Evolutionary conservation across 257 asterid genomes (phyloP).

Genomic region (Primulina huaijiensis): DNA sequence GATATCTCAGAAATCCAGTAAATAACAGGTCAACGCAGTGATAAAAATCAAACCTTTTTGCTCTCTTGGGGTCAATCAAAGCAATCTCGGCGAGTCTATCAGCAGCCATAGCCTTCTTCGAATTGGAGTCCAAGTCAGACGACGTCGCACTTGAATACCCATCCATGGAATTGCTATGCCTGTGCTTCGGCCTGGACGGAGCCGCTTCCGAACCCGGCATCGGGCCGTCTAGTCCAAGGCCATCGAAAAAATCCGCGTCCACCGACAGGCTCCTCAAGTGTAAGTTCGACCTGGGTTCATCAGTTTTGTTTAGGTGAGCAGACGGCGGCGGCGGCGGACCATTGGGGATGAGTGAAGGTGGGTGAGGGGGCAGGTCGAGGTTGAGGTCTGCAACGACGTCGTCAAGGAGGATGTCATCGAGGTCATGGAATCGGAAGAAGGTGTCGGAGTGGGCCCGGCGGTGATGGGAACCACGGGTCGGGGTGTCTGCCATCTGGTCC

Average conservation of each 20-base stretch:
- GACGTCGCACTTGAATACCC: constrained; percentile 60
- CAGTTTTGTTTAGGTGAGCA: constrained; percentile 30
- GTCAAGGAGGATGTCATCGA: constrained; percentile 67
- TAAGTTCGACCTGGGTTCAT: constrained; percentile 30
- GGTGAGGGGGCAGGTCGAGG: constrained; percentile 36
- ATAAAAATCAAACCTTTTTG: constrained; percentile 65
- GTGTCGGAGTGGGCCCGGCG: constrained; percentile 91
- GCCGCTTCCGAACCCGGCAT: constrained; percentile 30
- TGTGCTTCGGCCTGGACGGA: constrained; percentile 43
- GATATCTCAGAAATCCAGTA: background rate
- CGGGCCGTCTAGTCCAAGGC: constrained; percentile 50
- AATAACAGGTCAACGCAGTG: constrained; percentile 17
- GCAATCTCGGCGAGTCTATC: constrained; percentile 81
- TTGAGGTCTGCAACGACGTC: constrained; percentile 54
- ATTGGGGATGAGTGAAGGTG: constrained; percentile 35
- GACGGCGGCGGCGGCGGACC: constrained; percentile 32
- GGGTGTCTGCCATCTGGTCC: constrained; percentile 79
- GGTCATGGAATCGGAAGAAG: constrained; percentile 72
- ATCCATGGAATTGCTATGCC: constrained; percentile 83
- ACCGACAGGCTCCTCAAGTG: constrained; percentile 79
- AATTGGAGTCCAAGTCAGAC: constrained; percentile 57
- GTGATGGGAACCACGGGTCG: constrained; percentile 61
- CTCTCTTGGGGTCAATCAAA: constrained; percentile 85
- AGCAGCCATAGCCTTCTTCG: constrained; percentile 65
- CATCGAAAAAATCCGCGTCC: constrained; percentile 83